Base-by-base conservation (phyloP, 257 asterid species). In the Gentiana macrophylla region DNA sequence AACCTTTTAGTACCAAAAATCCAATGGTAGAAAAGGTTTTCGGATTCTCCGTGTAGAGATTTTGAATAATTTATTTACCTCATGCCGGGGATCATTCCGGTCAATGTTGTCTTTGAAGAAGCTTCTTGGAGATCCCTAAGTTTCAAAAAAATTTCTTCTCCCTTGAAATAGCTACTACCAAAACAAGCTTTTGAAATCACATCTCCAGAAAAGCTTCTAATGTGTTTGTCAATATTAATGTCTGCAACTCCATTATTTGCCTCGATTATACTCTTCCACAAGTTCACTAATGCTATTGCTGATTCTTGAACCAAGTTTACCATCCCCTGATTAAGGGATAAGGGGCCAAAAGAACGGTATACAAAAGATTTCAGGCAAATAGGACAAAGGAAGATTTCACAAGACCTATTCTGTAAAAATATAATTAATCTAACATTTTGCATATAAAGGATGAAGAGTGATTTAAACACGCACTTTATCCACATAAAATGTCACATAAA, bases 61-160 rank as follows among this genome's bases (percentile, higher is more conserved):
- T 15, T 15, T 15, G 24, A 15, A 15, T 15, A 15, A 15, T 15
- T 15, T 15, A 15, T 15, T 15, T 50, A 77, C 83, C 80, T 71
- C 49, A 65, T 55, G 24, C 83, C 76, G 0, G 83, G 83, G 49
- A 77, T 53, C 5, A 74, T 72, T n/a, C 60, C 36, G 12, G 67
- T 36, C 37, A 64, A 48, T 12, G 24, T 33, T 44, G 49, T 74
- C 53, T 48, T 74, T 54, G 76, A 66, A 8, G 67, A 53, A 33
- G 36, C 50, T 37, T 74, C 64, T 50, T 68, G 78, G 50, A 78
- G 76, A 47, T 63, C 70, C 62, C 74, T 62, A 7, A 78, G 78
- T 36, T 49, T 74, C 34, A 45, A 44, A 70, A 78, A 78, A 5
- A 78, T 74, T 35, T 68, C 72, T 50, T 73, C 81, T 1, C 80